Evolutionary conservation across 2,329 filamentous ascomycete genomes (phyloP).

Genomic region (Fusarium compactum): DNA sequence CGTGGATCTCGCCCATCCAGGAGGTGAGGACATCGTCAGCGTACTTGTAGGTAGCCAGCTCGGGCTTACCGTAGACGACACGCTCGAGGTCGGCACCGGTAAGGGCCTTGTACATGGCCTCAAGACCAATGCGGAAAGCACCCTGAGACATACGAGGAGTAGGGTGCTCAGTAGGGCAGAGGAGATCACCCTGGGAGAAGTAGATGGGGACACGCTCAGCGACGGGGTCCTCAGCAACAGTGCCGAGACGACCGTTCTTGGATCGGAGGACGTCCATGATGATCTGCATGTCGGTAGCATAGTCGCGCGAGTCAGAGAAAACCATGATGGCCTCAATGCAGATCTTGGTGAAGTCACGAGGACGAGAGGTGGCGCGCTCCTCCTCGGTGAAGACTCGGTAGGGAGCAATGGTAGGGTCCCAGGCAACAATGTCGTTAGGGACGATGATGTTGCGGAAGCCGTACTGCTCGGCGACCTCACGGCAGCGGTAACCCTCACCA

Average conservation of each 20-base stretch:
- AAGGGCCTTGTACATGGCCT: conserved; percentile 79
- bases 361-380: conserved; percentile 74
- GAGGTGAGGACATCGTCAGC: conserved; percentile 69
- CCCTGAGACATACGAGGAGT: conserved; percentile 88
- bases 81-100: conserved; percentile 60
- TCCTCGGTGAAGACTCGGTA: conserved; percentile 75
- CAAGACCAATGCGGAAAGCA: conserved; percentile 82
- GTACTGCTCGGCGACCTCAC: conserved; percentile 64
- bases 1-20: conserved; percentile 83
- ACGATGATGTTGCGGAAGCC: conserved; percentile 85
- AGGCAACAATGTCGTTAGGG: conserved; percentile 81
- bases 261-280: conserved; percentile 84
- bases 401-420: conserved; percentile 81
- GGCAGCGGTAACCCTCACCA: conserved; percentile 80
- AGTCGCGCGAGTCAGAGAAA: conserved; percentile 93
- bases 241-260: conserved; percentile 79
- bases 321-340: conserved; percentile 90
- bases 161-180: conserved; percentile 85
- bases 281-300: conserved; percentile 86
- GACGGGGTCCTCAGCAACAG: conserved; percentile 57
- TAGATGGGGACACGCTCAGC: conserved; percentile 75
- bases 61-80: conserved; percentile 73
- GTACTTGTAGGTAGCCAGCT: conserved; percentile 79
- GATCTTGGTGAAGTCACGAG: conserved; percentile 79
- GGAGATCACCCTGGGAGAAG: conserved; percentile 87